These are phyloP conservation scores for Zangia roseola DNA, from an alignment of 768 basidiomycete genomes.

Conservation along the genomic window DNA sequence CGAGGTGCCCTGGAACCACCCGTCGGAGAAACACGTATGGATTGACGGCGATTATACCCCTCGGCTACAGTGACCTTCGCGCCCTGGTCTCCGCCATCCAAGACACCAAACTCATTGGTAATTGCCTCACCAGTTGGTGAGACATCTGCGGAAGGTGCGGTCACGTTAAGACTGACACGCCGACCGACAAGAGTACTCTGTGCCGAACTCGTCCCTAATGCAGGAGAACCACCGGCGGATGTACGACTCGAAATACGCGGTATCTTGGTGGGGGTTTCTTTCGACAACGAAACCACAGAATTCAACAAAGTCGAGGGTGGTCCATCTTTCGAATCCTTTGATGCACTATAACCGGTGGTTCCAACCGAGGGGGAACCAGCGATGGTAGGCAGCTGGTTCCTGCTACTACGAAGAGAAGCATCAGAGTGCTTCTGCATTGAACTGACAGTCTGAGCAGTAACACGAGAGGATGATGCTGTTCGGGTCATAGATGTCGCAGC, in stretches of 20 bases:
- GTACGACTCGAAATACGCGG: slow-evolving; percentile 88
- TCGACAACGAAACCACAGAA: slow-evolving; percentile 50
- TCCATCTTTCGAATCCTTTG: slow-evolving; percentile 57
- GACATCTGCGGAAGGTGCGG: slow-evolving; percentile 57
- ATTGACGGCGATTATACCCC: slow-evolving; percentile 46
- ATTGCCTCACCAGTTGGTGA: slow-evolving; percentile 55
- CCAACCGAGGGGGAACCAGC: slow-evolving; percentile 92
- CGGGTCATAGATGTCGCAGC: slow-evolving; percentile 40
- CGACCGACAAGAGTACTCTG: slow-evolving; percentile 49
- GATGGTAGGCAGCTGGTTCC: slow-evolving; percentile 83
- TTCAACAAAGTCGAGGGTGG: slow-evolving; percentile 55
- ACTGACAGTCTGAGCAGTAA: slow-evolving; percentile 80
- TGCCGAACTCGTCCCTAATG: slow-evolving; percentile 59
- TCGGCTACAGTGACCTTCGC: slow-evolving; percentile 38
- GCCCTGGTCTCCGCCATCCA: slow-evolving; percentile 59
- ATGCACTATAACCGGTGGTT: slow-evolving; percentile 48
- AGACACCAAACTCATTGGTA: slow-evolving; percentile 78
- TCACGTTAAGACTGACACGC: slow-evolving; percentile 63
- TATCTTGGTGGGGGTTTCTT: slow-evolving; percentile 92
- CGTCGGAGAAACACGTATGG: slow-evolving; percentile 66
- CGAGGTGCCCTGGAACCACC: slow-evolving; percentile 61
- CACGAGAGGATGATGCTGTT: slow-evolving; percentile 52
- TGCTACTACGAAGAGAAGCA: slow-evolving; percentile 70
- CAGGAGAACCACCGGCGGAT: slow-evolving; percentile 72
- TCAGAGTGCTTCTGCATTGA: slow-evolving; percentile 89